Conservation (phyloP, 2,329 filamentous ascomycete species). For the Alternaria sp. region DNA sequence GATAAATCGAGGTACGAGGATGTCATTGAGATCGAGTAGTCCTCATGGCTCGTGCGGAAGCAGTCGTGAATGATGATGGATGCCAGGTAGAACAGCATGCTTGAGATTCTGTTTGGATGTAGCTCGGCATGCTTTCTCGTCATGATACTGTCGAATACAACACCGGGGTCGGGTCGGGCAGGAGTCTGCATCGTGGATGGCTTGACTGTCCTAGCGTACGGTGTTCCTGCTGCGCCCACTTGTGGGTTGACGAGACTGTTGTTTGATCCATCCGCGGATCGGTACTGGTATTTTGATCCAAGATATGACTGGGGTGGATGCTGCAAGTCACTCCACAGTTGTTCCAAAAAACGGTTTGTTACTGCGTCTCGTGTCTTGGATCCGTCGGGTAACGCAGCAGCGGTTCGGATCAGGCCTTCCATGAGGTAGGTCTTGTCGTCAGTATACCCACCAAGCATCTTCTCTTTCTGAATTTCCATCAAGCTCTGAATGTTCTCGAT, state of each 20-base stretch:
- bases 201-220: constrained; percentile 73
- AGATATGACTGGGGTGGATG: constrained; percentile 59
- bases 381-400: constrained; percentile 54
- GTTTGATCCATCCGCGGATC: constrained; percentile 60
- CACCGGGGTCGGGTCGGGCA: constrained; percentile 69
- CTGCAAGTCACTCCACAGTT: constrained; percentile 59
- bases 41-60: constrained; percentile 70
- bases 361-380: constrained; percentile 52
- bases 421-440: constrained; percentile 70
- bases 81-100: constrained; percentile 77
- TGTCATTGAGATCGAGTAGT: constrained; percentile 70
- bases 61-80: constrained; percentile 70
- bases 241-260: constrained; percentile 69
- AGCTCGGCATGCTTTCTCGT: constrained; percentile 68
- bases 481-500: constrained; percentile 51
- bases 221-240: constrained; percentile 70
- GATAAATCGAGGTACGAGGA: constrained; percentile 79
- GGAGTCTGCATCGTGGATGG: constrained; percentile 65
- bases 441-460: constrained; percentile 60
- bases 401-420: constrained; percentile 64
- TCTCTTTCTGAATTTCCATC: constrained; percentile 47
- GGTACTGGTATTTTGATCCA: constrained; percentile 56
- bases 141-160: constrained; percentile 74
- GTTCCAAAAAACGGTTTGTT: constrained; percentile 56
- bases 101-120: constrained; percentile 76